These are phyloP conservation scores for Diaporthe vexans DNA, from an alignment of 2,329 filamentous ascomycete species.

Conservation along the genomic window DNA sequence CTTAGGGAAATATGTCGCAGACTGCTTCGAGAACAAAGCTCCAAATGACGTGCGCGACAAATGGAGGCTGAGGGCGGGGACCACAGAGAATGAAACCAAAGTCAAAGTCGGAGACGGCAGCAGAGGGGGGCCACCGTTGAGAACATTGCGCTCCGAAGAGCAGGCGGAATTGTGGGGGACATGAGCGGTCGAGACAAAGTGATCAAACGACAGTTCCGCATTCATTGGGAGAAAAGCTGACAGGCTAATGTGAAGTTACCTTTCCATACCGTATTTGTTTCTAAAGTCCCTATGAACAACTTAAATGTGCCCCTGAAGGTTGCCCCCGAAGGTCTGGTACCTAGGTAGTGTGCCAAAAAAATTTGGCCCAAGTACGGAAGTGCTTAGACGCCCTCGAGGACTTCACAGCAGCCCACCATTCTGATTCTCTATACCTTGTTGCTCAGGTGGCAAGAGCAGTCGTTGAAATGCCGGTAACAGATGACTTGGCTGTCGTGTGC, in stretches of 20 bases:
- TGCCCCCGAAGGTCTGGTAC: too few relatives aligned
- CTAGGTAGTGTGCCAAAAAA: too few relatives aligned
- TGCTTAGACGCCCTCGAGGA: too few relatives aligned
- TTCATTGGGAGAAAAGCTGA: neutral
- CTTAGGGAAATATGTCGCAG: neutral
- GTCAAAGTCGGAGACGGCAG: neutral
- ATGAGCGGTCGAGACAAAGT: neutral
- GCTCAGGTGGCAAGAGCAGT: too few relatives aligned
- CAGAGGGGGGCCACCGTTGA: neutral
- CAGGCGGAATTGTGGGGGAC: neutral
- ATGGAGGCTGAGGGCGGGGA: neutral
- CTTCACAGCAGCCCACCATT: too few relatives aligned
- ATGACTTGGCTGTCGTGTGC: too few relatives aligned
- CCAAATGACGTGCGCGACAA: neutral
- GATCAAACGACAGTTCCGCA: neutral
- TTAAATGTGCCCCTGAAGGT: too few relatives aligned
- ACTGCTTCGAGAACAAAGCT: conserved; percentile 23
- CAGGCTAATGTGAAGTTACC: neutral
- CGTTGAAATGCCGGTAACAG: too few relatives aligned
- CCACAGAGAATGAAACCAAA: too few relatives aligned
- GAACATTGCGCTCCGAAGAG: neutral
- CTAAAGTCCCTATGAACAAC: neutral
- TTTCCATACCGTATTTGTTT: neutral
- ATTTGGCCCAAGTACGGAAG: too few relatives aligned
- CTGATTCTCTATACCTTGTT: too few relatives aligned